A percentile compares a stretch with the other conserved stretches of the same genome.
Evolutionary conservation across 108 stramenopile species (phyloP).

Genomic region (Epipyxis sp.): DNA sequence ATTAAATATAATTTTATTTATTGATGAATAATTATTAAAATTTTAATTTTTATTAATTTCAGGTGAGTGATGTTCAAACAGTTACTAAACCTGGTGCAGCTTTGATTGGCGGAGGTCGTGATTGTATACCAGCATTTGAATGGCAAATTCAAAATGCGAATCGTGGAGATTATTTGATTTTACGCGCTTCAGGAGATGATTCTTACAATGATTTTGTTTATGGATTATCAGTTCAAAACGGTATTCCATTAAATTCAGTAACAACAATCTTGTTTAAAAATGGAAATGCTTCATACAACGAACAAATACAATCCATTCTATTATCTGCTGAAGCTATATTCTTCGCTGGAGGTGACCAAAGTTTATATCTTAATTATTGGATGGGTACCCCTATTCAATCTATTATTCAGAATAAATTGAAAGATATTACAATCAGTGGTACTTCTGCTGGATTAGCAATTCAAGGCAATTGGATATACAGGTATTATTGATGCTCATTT

Average conservation of each 20-base stretch:
- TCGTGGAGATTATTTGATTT: conserved; percentile 1
- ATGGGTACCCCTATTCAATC: background rate
- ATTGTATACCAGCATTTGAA: background rate
- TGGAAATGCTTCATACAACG: background rate
- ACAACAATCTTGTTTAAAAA: conserved; percentile 15
- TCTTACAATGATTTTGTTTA: background rate
- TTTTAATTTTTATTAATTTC: too few relatives aligned
- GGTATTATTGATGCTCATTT: too few relatives aligned
- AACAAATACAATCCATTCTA: background rate
- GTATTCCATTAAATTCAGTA: background rate
- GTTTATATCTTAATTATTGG: conserved; percentile 17
- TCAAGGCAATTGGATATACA: conserved; percentile 29
- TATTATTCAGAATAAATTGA: conserved; percentile 11
- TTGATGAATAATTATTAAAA: too few relatives aligned
- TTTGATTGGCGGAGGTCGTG: conserved; percentile 22
- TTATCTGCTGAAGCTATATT: conserved; percentile 20
- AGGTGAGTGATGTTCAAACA: too few relatives aligned
- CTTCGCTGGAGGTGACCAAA: conserved; percentile 30
- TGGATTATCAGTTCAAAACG: background rate
- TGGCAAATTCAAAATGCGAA: conserved; percentile 12
- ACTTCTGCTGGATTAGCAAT: conserved; percentile 33
- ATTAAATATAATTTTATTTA: too few relatives aligned
- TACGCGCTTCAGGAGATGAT: conserved; percentile 22
- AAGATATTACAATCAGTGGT: background rate
- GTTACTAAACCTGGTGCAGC: background rate